Percentiles rank a stretch among this genome's conserved stretches.
Conservation (phyloP, 164 flowering plant genomes). For the Litsea cubeba region DNA sequence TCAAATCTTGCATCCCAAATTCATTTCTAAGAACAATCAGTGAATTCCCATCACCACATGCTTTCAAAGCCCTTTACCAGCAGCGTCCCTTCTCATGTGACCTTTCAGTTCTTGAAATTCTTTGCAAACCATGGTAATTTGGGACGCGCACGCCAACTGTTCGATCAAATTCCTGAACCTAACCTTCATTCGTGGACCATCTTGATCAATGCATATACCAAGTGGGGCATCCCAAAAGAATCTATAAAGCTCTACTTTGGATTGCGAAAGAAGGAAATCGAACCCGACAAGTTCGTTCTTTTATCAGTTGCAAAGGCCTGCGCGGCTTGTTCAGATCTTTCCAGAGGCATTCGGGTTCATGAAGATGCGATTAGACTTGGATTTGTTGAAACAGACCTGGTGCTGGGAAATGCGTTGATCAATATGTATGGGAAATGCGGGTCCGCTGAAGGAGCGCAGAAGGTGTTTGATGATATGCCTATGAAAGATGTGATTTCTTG, state of each 20-base stretch:
- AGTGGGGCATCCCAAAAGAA: conserved; percentile 36
- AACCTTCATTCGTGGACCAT: conserved; percentile 37
- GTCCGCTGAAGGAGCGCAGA: conserved; percentile 30
- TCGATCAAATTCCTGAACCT: conserved; percentile 48
- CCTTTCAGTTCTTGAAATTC: conserved; percentile 22
- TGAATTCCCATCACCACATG: conserved; percentile 10
- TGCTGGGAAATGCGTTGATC: conserved; percentile 46
- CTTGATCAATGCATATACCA: conserved; percentile 41
- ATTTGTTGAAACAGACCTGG: conserved; percentile 25
- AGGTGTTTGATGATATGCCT: conserved; percentile 31
- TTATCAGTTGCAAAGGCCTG: conserved; percentile 50
- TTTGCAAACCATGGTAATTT: conserved; percentile 32
- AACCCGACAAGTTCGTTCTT: conserved; percentile 38
- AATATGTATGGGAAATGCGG: conserved; percentile 56
- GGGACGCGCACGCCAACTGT: conserved; percentile 41
- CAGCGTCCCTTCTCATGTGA: conserved; percentile 22
- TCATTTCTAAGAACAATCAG: no score
- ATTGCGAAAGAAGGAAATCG: conserved; percentile 14
- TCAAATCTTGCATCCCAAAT: no score
- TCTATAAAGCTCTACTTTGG: conserved; percentile 28
- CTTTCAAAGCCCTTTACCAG: conserved; percentile 20
- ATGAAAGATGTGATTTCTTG: conserved; percentile 54
- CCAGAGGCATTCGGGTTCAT: conserved; percentile 40
- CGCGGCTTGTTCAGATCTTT: conserved; percentile 27
- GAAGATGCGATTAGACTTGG: conserved; percentile 34